phyloP scores from a whole-genome alignment of 768 basidiomycete genomes.

The Coprinellus micaceus region DNA sequence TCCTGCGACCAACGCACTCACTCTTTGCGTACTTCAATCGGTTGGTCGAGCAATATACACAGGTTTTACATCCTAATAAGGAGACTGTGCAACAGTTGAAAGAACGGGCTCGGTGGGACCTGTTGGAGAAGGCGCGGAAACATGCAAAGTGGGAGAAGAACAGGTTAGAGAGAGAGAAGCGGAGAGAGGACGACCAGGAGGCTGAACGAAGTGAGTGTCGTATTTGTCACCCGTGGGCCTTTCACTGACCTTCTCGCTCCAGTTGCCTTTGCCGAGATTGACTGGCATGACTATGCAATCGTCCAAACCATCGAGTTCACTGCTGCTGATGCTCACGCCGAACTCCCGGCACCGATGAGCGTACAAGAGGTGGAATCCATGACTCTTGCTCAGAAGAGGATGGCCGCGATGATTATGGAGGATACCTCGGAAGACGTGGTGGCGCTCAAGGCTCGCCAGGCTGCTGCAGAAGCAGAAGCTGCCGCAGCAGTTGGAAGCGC shows the following conservation, averaged over 20 bases:
- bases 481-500: conserved; percentile 72
- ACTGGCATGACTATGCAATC: conserved; percentile 99
- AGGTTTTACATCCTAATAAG: conserved; percentile 79
- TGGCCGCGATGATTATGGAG: conserved; percentile 99
- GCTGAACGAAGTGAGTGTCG: conserved; percentile 71
- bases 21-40: conserved; percentile 96
- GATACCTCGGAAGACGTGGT: conserved; percentile 85
- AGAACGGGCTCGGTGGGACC: conserved; percentile 70
- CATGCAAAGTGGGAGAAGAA: conserved; percentile 88
- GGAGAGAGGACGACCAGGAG: conserved; percentile 86
- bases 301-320: conserved; percentile 99
- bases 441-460: conserved; percentile 74
- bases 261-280: conserved; percentile 96
- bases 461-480: conserved; percentile 81
- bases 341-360: conserved; percentile 95
- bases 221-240: conserved; percentile 5
- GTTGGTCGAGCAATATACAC: conserved; percentile 93
- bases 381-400: conserved; percentile 95
- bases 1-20: conserved; percentile 92
- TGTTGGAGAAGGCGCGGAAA: conserved; percentile 68
- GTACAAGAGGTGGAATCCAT: conserved; percentile 93
- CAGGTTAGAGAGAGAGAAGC: conserved; percentile 81
- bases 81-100: conserved; percentile 70
- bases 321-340: conserved; percentile 81
- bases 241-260: conserved; percentile 9